Evolutionary conservation across 768 basidiomycete species (phyloP), one percentile per base, ranked within the genome.

Genomic region (Phylloporus scabripes): DNA sequence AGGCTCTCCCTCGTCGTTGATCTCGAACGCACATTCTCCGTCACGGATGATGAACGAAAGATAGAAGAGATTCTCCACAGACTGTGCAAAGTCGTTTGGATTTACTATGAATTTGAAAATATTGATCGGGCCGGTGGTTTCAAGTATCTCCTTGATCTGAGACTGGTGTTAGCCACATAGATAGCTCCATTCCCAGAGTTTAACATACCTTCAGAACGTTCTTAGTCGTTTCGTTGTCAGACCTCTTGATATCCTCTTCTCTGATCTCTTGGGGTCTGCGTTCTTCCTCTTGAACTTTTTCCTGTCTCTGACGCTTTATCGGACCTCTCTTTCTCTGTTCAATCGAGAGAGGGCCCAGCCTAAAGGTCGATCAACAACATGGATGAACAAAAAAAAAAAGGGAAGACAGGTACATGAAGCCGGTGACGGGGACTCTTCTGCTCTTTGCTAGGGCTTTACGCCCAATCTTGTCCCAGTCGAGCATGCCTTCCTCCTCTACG

Each of bases 41-140:
- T 94, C 89, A 26, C 87, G 79, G 40, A 96, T 87, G 53, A 96
- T 75, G 70, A 99, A 98, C 0, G 91, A 92, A 2, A 95, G 75
- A 61, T 96, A 93, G 65, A 99, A 98, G 20, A 95, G 73, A 64
- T 99, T 99, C 70, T 99, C 96, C 12, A 98, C 92, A 0, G 89
- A 91, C 63, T 99, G 95, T 0, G 85, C 87, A 61, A 91, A 99
- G 59, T 87, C 83, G 24, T 84, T 68, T 11, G 96, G 96, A 62
- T 99, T 95, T 54, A 96, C 74, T 46, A 97, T 75, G 60, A 97
- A 87, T 52, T 76, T 70, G 72, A 97, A 97, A 24, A 96, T 67
- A 58, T 96, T 96, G 45, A 88, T 75, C 7, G 64, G 58, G 26
- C 67, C 69, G n/a, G 71, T 67, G 0, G 75, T 64, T 17, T 68